Conservation (phyloP, 176 grass and related monocot species). For the Otatea glauca region DNA sequence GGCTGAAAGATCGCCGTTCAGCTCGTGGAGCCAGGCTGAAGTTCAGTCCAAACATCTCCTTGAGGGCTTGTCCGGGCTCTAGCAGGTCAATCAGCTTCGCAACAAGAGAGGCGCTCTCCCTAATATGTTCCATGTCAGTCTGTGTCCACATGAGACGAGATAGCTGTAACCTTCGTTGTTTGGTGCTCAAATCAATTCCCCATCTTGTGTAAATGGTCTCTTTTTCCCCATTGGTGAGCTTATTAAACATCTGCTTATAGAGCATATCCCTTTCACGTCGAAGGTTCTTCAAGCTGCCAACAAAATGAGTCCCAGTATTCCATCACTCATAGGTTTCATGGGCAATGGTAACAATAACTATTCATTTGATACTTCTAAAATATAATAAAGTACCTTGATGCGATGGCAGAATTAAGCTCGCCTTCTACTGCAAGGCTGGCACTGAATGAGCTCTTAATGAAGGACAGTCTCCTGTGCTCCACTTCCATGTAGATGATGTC, state of each 20-base stretch:
- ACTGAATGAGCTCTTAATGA: constrained; percentile 62
- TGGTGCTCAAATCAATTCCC: constrained; percentile 76
- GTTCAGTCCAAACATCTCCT: constrained; percentile 92
- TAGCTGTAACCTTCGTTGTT: constrained; percentile 71
- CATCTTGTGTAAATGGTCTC: constrained; percentile 67
- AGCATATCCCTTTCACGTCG: constrained; percentile 81
- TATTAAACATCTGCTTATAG: constrained; percentile 82
- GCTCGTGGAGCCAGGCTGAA: constrained; percentile 53
- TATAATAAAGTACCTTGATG: constrained; percentile 52
- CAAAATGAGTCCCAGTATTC: constrained; percentile 6
- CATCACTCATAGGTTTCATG: constrained; percentile 14
- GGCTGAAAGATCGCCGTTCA: constrained; percentile 59
- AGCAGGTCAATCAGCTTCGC: constrained; percentile 69
- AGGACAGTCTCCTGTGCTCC: constrained; percentile 79
- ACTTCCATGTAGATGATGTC: constrained; percentile 93
- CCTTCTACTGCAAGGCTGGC: neutral
- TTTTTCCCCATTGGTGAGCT: constrained; percentile 61
- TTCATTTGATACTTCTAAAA: neutral
- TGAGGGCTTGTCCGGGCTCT: constrained; percentile 59
- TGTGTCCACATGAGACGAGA: constrained; percentile 63
- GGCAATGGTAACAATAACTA: neutral
- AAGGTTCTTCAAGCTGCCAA: constrained; percentile 66
- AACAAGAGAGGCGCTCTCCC: constrained; percentile 66
- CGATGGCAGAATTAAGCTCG: constrained; percentile 31
- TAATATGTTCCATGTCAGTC: constrained; percentile 68